A percentile compares a stretch with the other conserved stretches of the same genome.
Conservation (phyloP, 306 rosid genomes). For the Dalbergia oliveri region DNA sequence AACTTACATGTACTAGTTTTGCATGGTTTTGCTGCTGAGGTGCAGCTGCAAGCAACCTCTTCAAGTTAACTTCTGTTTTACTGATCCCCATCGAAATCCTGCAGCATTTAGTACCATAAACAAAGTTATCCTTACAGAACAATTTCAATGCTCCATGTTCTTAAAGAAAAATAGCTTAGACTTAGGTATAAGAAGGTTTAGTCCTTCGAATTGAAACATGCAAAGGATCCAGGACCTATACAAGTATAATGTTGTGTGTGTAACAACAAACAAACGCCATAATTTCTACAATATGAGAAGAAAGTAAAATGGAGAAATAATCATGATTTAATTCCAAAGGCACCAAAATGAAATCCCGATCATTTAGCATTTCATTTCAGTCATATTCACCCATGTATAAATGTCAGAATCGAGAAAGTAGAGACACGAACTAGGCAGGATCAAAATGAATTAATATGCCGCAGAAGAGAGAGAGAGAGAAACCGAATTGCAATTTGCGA, state of each 20-base stretch:
- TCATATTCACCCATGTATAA: not conserved
- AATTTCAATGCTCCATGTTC: not conserved
- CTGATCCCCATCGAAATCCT: slow-evolving; percentile 74
- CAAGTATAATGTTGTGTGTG: not conserved
- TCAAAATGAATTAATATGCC: not conserved
- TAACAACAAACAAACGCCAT: not conserved
- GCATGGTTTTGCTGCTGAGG: slow-evolving; percentile 88
- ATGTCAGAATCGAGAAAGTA: not conserved
- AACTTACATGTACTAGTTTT: slow-evolving; percentile 85
- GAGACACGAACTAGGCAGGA: not conserved
- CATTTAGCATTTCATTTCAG: not conserved
- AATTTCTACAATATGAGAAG: not conserved
- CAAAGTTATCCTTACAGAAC: not conserved
- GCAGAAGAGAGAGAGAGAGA: too few species aligned
- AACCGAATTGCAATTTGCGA: too few species aligned
- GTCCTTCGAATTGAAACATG: not conserved
- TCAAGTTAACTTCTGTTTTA: slow-evolving; percentile 87
- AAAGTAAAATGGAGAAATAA: not conserved
- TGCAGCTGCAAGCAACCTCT: slow-evolving; percentile 85
- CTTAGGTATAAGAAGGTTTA: not conserved
- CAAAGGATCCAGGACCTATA: not conserved
- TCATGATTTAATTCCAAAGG: not conserved
- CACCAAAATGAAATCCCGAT: not conserved
- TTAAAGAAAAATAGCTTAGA: not conserved
- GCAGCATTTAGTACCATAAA: slow-evolving; percentile 20